A percentile compares a stretch with the other conserved stretches of the same genome.
Evolutionary conservation across 805 yeast species (phyloP).

Genomic region (Candida sphagnicola): DNA sequence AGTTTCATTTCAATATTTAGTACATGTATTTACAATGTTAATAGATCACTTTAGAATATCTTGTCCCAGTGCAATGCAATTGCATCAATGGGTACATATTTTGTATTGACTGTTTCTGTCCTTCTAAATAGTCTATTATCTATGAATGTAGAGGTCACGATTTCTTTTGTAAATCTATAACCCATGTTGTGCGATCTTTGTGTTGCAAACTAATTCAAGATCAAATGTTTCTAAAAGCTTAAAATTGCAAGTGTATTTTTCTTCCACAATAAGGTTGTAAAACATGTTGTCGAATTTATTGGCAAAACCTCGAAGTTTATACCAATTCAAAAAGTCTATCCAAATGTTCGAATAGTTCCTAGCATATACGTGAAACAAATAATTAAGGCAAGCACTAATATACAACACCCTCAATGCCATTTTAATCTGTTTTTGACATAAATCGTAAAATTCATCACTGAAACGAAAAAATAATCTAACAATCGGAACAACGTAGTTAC

Average conservation of each 20-base stretch:
- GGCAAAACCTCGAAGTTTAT: background rate
- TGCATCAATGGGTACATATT: no score
- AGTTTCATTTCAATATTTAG: no score
- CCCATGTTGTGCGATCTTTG: no score
- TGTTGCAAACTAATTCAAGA: background rate
- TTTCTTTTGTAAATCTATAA: no score
- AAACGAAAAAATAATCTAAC: background rate
- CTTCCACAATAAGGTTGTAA: background rate
- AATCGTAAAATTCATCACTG: background rate
- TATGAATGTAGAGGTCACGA: no score
- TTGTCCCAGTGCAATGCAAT: no score
- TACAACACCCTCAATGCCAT: background rate
- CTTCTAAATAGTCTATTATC: no score
- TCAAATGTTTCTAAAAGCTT: background rate
- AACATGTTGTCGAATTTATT: background rate
- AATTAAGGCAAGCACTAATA: background rate
- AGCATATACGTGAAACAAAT: background rate
- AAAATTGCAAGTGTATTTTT: background rate
- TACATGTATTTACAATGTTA: no score
- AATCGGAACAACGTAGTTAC: background rate
- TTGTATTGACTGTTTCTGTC: no score
- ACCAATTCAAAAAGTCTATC: background rate
- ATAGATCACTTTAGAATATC: no score
- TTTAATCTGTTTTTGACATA: background rate
- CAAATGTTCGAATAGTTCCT: background rate